Evolutionary conservation across 2,329 filamentous ascomycete species (phyloP).

Genomic region (Fusarium globosum): DNA sequence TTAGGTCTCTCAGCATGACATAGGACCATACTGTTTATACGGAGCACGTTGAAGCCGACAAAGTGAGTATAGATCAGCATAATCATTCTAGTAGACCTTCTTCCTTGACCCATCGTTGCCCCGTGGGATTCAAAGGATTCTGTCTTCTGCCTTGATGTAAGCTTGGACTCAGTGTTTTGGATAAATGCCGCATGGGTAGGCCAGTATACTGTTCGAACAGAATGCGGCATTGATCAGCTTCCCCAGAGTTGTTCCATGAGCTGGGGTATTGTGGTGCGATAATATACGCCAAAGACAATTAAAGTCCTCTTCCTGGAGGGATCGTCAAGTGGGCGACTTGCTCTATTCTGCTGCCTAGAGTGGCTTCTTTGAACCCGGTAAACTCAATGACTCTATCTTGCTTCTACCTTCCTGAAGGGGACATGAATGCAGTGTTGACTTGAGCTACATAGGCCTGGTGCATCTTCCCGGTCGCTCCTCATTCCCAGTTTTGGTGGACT

Average conservation of each 20-base stretch:
- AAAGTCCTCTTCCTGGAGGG: neutral
- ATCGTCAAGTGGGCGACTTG: neutral
- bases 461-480: neutral
- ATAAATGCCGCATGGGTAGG: neutral
- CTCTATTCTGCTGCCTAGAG: neutral
- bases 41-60: neutral
- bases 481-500: neutral
- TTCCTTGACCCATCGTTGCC: neutral
- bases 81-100: neutral
- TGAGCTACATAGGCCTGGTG: neutral
- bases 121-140: neutral
- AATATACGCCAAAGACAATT: neutral
- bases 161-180: neutral
- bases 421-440: neutral
- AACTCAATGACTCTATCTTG: neutral
- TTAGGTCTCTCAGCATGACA: neutral
- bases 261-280: neutral
- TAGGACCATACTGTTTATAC: neutral
- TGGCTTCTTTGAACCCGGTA: neutral
- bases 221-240: neutral
- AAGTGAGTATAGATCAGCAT: neutral
- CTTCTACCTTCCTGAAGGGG: neutral
- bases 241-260: neutral
- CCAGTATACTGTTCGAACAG: neutral
- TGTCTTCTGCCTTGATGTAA: neutral